Evolutionary conservation across 768 basidiomycete species (phyloP).

Genomic region (Termitomyces heimii): DNA sequence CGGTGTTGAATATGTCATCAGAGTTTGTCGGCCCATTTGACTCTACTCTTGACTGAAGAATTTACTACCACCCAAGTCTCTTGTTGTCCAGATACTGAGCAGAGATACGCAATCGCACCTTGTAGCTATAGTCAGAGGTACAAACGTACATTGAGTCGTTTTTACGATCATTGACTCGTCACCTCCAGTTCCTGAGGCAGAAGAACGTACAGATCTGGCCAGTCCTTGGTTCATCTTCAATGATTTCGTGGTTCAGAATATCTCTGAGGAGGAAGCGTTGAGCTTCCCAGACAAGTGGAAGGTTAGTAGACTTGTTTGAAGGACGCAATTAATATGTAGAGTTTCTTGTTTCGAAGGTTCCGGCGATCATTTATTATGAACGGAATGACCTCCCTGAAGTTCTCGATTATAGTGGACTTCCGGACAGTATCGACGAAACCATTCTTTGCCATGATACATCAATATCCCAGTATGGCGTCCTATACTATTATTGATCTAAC

Average conservation of each 20-base stretch:
- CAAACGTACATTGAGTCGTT: conserved; percentile 11
- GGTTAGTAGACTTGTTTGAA: conserved; percentile 35
- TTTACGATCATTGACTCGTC: neutral
- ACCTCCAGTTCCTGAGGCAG: conserved; percentile 56
- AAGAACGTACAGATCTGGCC: conserved; percentile 28
- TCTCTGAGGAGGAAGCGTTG: conserved; percentile 82
- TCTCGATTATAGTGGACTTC: conserved; percentile 62
- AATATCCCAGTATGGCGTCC: conserved; percentile 64
- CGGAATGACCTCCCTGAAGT: conserved; percentile 52
- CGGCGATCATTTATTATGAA: conserved; percentile 88
- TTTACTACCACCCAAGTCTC: conserved; percentile 40
- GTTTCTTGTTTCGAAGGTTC: conserved; percentile 45
- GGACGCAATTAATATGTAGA: neutral
- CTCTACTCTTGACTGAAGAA: neutral
- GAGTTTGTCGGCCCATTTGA: conserved; percentile 34
- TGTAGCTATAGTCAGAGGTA: conserved; percentile 83
- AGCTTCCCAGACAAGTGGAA: conserved; percentile 92
- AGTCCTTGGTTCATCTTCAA: conserved; percentile 95
- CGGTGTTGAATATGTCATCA: conserved; percentile 59
- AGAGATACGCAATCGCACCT: conserved; percentile 77
- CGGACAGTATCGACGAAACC: conserved; percentile 59
- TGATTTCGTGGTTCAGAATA: conserved; percentile 85
- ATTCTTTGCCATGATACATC: conserved; percentile 86
- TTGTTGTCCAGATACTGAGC: conserved; percentile 74
- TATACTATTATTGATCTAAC: neutral